Base-by-base conservation (phyloP, 2,329 filamentous ascomycete genomes). In the Bimuria novae-zelandiae region DNA sequence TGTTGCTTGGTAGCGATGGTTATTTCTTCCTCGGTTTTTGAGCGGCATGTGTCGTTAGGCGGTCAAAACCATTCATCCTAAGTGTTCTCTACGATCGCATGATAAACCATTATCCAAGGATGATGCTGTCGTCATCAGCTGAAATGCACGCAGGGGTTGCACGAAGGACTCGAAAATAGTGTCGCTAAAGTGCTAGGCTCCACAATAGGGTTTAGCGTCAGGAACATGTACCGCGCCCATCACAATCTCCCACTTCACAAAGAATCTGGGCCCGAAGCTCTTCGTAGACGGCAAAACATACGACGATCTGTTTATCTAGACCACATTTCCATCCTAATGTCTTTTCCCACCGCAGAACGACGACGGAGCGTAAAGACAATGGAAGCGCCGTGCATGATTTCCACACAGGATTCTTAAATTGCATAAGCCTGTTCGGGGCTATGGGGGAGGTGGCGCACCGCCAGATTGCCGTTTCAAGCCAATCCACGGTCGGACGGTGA, bases 221-320 rank as follows among this genome's bases (percentile, higher is more conserved):
- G 32, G 48, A 37, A 23, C 17, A 19, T n/a, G 30, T 21, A 21
- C n/a, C n/a, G 16, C 22, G 48, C 19, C 4, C 41, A 45, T 51
- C 49, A 12, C 49, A 51, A 51, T 51, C 14, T 45, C 35, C 23
- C 32, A 36, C n/a, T 17, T 36, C 23, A 22, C 21, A 21, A n/a
- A 27, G 32, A 30, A 11, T 49, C 46, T 49, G n/a, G 46, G 35
- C 37, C 30, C n/a, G 44, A 1, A n/a, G 41, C 32, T 44, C 41
- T 32, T n/a, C 23, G 16, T 10, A 8, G 32, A 10, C 4, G 29
- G 41, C 12, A 30, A 8, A 2, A 3, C 4, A 17, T 2, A 11
- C 27, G 41, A 32, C 14, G 27, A 44, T 44, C 41, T 21, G 17
- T 22, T n/a, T 32, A 27, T 44, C 27, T 32, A 7, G 41, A 33